Base-by-base conservation (phyloP, 1,139 yeast species). In the Protomyces inouyei region DNA sequence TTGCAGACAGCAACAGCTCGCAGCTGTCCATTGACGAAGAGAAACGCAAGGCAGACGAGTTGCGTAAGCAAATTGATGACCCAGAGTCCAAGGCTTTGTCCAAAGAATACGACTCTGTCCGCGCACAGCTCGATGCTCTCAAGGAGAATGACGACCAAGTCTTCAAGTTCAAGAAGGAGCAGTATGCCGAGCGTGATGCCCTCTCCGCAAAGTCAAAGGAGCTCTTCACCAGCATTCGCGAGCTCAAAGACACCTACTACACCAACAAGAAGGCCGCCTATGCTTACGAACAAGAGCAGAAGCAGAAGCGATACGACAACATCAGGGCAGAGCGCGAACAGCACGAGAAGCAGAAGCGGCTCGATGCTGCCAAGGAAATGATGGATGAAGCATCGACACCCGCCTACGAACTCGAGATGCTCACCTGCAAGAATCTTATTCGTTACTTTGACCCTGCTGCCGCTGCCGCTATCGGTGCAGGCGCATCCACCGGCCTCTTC, bases 11-110 rank as follows among this genome's bases (percentile, higher is more conserved):
- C 71, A 91, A 86, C 73, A 83, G 84, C 71, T 83, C 83, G 72
- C 97, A 91, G 80, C 83, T 83, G 71, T 82, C 86, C 61, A 87
- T 93, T 74, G 97, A 91, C 73, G 81, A 80, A 60, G 96, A 90
- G 77, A 88, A 86, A 79, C 81, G 80, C 66, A 86, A 89, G 79
- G 85, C 90, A 70, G 82, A 84, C 65, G 89, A 84, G 43, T 81
- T 93, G 77, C 91, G 90, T 79, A 81, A 83, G 74, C 82, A 84
- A 72, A 78, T 88, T 73, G 80, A 83, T 71, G 77, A 82, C 61
- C 75, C 85, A 68, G 88, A 86, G 73, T 82, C 87, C 72, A 87
- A 83, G 75, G 85, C 83, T 67, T 76, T 83, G 57, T 82, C 83
- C 65, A 77, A 79, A 53, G 76, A 79, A 70, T 82, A 80, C 70